Percentiles rank a stretch among this genome's conserved stretches.
Conservation (phyloP, 768 basidiomycete species). For the Phaeotremella skinneri region DNA sequence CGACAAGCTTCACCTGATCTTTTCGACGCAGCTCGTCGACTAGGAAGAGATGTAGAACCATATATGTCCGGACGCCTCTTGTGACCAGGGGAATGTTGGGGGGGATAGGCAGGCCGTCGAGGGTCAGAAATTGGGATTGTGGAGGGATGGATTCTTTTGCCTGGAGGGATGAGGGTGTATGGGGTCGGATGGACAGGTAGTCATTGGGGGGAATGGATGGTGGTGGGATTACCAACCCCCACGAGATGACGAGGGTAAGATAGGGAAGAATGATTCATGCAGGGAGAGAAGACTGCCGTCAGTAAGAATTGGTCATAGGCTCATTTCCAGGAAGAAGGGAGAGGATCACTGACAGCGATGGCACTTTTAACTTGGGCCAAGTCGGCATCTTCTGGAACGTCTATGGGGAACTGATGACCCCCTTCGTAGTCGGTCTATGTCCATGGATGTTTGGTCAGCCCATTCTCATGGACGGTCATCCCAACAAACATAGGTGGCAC, state of each 20-base stretch:
- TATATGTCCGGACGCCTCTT: not conserved
- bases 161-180: not conserved
- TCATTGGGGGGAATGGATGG: not conserved
- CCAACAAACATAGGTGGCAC: too few relatives aligned
- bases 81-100: not conserved
- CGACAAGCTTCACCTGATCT: not conserved
- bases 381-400: not conserved
- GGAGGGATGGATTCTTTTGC: not conserved
- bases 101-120: not conserved
- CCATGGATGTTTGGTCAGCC: too few relatives aligned
- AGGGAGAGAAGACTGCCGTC: not conserved
- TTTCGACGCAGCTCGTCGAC: not conserved
- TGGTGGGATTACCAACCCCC: slow-evolving; percentile 8
- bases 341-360: slow-evolving; percentile 7
- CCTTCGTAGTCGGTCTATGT: slow-evolving; percentile 9
- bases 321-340: not conserved
- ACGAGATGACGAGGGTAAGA: slow-evolving; percentile 1
- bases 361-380: slow-evolving; percentile 9
- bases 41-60: not conserved
- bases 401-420: slow-evolving; percentile 18
- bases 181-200: not conserved
- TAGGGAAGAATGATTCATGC: not conserved
- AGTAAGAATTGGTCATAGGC: not conserved
- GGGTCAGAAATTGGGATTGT: not conserved
- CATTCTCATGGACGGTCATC: too few relatives aligned